Evolutionary conservation across 1,139 yeast species (phyloP), one percentile per base, ranked within the genome.

Genomic region (Zygosaccharomyces sapae): DNA sequence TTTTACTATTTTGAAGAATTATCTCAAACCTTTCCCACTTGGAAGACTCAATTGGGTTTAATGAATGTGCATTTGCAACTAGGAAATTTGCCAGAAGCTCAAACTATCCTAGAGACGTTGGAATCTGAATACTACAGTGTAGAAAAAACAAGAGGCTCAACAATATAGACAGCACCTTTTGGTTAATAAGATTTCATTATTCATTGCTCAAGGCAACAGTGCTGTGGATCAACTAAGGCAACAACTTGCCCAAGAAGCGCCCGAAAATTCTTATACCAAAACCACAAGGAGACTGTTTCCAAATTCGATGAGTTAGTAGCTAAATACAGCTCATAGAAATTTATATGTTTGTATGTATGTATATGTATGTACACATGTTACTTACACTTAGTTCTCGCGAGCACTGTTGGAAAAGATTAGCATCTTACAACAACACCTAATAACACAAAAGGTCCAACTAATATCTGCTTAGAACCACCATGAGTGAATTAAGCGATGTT

Each of bases 241-340:
- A 8, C 70, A 78, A 55, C 70, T 81, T 47, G 62, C 65, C 37
- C 52, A 58, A 8, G 49, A 70, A 4, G 73, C 74, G 47, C 75
- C 78, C 37, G 70, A 73, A 16, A 80, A 78, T 58, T 71, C 69
- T 35, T 70, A 71, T 45, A 63, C 77, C 54, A 56, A 60, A 41
- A 77, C 49, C 67, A 75, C 50, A 63, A 69, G 33, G 79, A 73
- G 45, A 75, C 79, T 59, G 70, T 71, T 53, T 63, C 62, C 19
- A 65, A 71, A 48, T 81, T 81, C 55, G 79, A 79, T 61, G 75
- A 73, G 37, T 73, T 81, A 41, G 81, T 80, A 27, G 67, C 67
- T 33, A 80, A 79, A 57, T 81, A 80, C 53, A 46, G 45, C 38
- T 42, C 50, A 16, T 49, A 44, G 45, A 20, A 12, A 12, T 24